phyloP scores from a whole-genome alignment of 2,329 filamentous ascomycete species.

The Macrophomina tecta region DNA sequence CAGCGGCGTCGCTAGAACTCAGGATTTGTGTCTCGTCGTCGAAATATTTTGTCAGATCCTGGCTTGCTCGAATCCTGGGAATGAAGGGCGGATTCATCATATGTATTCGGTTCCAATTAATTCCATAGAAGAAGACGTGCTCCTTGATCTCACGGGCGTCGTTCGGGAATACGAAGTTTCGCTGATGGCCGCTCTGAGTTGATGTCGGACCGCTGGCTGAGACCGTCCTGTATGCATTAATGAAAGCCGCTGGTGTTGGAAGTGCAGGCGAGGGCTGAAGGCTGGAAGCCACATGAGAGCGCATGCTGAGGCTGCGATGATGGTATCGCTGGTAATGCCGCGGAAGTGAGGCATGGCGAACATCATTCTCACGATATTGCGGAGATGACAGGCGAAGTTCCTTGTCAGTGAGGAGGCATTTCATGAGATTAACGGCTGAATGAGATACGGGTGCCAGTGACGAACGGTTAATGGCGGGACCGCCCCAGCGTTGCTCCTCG shows the following conservation, averaged over 20 bases:
- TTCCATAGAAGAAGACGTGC: slow-evolving; percentile 82
- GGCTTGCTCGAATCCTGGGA: slow-evolving; percentile 66
- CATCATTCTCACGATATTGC: slow-evolving; percentile 74
- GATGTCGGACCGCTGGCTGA: slow-evolving; percentile 30
- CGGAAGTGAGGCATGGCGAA: slow-evolving; percentile 29
- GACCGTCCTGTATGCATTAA: background rate
- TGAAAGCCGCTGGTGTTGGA: slow-evolving; percentile 29
- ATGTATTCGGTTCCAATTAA: slow-evolving; percentile 80
- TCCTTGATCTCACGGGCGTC: slow-evolving; percentile 89
- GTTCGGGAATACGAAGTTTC: slow-evolving; percentile 75
- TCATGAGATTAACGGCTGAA: slow-evolving; percentile 79
- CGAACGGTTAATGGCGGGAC: slow-evolving; percentile 55
- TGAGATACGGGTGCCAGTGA: slow-evolving; percentile 63
- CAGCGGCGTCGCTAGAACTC: background rate
- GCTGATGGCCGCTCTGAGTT: slow-evolving; percentile 45
- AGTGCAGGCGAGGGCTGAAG: background rate
- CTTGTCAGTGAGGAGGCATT: slow-evolving; percentile 73
- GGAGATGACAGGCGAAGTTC: slow-evolving; percentile 77
- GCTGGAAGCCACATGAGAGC: background rate
- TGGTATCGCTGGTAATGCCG: background rate
- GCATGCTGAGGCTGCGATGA: slow-evolving; percentile 22
- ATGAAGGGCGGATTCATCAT: slow-evolving; percentile 76
- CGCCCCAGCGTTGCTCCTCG: slow-evolving; percentile 56
- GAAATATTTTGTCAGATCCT: slow-evolving; percentile 79
- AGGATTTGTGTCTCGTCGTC: slow-evolving; percentile 77